Conservation (phyloP, 306 rosid species). For the Alnus glutinosa region DNA sequence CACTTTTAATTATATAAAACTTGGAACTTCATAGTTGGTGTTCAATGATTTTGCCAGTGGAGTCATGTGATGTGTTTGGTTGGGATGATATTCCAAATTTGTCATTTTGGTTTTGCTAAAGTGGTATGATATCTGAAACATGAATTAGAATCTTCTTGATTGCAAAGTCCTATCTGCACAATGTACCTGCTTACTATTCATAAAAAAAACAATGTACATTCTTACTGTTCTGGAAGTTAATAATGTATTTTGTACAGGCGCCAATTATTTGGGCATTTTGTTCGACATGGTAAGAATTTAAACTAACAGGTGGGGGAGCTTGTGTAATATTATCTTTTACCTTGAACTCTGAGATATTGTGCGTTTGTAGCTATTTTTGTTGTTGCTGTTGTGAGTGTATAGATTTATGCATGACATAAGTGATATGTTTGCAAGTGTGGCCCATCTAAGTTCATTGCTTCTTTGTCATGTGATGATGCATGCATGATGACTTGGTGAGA, state of each 20-base stretch:
- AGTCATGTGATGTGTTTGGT: not conserved
- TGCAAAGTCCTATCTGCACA: not conserved
- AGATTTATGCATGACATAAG: not conserved
- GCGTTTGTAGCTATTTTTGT: not conserved
- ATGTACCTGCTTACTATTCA: not conserved
- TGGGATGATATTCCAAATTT: not conserved
- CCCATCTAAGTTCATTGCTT: not conserved
- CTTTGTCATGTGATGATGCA: not conserved
- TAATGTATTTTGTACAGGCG: not conserved
- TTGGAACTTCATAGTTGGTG: not conserved
- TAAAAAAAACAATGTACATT: too few species aligned
- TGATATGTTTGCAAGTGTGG: not conserved
- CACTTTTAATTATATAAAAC: not conserved
- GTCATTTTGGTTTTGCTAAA: not conserved
- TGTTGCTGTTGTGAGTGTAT: not conserved
- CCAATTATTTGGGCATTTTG: not conserved
- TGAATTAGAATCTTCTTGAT: not conserved
- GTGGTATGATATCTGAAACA: not conserved
- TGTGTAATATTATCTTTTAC: not conserved
- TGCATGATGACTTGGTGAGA: not conserved
- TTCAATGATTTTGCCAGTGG: not conserved
- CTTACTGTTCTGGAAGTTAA: not conserved
- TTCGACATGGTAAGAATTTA: not conserved
- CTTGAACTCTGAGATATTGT: not conserved
- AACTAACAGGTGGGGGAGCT: not conserved